These are phyloP conservation scores for Fusarium sp. DNA, from an alignment of 2,329 filamentous ascomycete species.

Conservation along the genomic window DNA sequence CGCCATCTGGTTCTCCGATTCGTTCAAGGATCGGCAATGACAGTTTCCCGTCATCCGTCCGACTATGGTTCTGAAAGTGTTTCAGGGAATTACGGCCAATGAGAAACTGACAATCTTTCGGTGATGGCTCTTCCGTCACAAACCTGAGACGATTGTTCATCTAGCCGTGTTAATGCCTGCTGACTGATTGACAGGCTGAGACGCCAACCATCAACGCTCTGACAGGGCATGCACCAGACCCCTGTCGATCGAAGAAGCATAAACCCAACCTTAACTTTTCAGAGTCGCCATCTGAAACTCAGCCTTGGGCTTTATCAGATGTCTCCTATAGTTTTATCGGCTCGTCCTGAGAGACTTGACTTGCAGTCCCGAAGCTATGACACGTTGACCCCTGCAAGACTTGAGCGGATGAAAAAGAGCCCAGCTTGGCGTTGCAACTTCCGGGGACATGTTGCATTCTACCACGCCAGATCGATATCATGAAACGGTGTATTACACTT, in stretches of 20 bases:
- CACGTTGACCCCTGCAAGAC: constrained; percentile 3
- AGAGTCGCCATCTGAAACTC: not conserved
- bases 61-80: not conserved
- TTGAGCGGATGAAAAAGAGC: not conserved
- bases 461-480: not conserved
- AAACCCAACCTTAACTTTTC: constrained; percentile 12
- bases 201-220: not conserved
- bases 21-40: not conserved
- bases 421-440: constrained; percentile 16
- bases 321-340: not conserved
- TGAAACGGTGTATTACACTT: not conserved
- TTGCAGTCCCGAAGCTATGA: not conserved
- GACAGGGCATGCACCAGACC: constrained; percentile 9
- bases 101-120: not conserved
- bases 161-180: constrained; percentile 15
- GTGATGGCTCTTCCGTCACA: constrained; percentile 1
- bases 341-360: no score
- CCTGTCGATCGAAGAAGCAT: constrained; percentile 19
- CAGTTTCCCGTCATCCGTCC: not conserved
- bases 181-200: not conserved
- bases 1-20: not conserved
- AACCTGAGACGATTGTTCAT: constrained; percentile 4
- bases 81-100: not conserved
- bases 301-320: not conserved
- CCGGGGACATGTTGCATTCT: not conserved